phyloP scores from a whole-genome alignment of 2,329 filamentous ascomycete genomes.

The Cladophialophora chaetospira region DNA sequence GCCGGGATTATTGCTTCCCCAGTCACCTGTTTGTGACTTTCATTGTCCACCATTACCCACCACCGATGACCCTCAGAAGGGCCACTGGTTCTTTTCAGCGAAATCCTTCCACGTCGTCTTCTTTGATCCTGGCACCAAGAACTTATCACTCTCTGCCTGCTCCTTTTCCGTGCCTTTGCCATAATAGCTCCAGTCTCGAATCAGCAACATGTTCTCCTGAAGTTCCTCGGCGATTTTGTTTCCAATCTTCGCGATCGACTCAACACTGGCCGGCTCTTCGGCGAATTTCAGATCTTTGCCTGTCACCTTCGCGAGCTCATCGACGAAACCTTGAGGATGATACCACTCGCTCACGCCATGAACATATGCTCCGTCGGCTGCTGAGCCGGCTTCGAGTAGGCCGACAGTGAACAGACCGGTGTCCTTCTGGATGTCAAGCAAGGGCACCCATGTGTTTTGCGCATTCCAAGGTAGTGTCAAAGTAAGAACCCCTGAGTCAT shows the following conservation, averaged over 20 bases:
- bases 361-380: conserved; percentile 45
- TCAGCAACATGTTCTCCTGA: conserved; percentile 56
- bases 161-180: conserved; percentile 42
- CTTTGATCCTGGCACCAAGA: conserved; percentile 19
- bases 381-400: conserved; percentile 31
- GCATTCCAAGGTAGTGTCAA: conserved; percentile 35
- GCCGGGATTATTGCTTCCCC: no score
- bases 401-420: conserved; percentile 48
- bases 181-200: conserved; percentile 58
- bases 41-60: no score
- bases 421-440: conserved; percentile 49
- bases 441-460: conserved; percentile 43
- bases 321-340: conserved; percentile 45
- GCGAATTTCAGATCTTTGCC: conserved; percentile 41
- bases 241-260: conserved; percentile 44
- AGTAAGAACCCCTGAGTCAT: conserved; percentile 36
- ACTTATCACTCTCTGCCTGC: conserved; percentile 28
- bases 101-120: conserved; percentile 26
- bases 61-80: no score
- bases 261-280: conserved; percentile 44
- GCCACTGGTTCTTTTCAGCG: conserved; percentile 21
- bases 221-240: conserved; percentile 52
- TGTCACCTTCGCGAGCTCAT: conserved; percentile 43
- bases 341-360: conserved; percentile 47
- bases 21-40: no score